Evolutionary conservation across 1,284 basidiomycete species (phyloP), one percentile per base, ranked within the genome.

Genomic region (Malassezia restricta): DNA sequence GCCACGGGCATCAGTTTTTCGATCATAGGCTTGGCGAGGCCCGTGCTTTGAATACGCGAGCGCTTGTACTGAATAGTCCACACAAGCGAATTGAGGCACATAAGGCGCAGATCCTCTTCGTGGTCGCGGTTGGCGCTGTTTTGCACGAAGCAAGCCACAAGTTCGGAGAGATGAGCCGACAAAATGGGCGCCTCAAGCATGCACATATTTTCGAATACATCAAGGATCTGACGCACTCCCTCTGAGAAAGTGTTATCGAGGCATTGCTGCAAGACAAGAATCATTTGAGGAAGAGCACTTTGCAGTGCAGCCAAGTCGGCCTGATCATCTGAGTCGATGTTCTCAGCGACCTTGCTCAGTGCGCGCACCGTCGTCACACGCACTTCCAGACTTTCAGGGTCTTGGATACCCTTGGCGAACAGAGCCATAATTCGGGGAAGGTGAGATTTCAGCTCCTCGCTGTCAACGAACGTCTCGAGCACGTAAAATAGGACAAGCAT

Each of bases 11-110:
- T 86, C 42, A 99, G 81, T 30, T 86, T 86, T 65, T 87, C 83
- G 54, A 98, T 81, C 68, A 99, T 91, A 35, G 82, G 81, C 58
- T 83, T 82, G 15, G 88, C 88, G 47, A 99, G 80, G 68, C 83
- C 82, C 57, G 91, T 80, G 64, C 81, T 82, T 76, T 95, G 89
- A 38, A 99, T 82, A 76, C 92, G 94, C 57, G 85, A 85, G 77
- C 94, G 95, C 83, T 96, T 98, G 70, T 70, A 71, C 87, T 85
- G 55, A 94, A 84, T 43, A 85, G 89, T 65, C 92, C 92, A 98
- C 69, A 89, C 86, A 31, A 99, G 81, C 17, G 88, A 87, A 72
- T 96, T 98, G 54, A 98, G 81, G 27, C 87, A 84, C 73, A 94
- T 86, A 58, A 90, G 82, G 57, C 94, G 85, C 56, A 95, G 81